Conservation (phyloP, 2,329 filamentous ascomycete species). For the Botrytis deweyae region DNA sequence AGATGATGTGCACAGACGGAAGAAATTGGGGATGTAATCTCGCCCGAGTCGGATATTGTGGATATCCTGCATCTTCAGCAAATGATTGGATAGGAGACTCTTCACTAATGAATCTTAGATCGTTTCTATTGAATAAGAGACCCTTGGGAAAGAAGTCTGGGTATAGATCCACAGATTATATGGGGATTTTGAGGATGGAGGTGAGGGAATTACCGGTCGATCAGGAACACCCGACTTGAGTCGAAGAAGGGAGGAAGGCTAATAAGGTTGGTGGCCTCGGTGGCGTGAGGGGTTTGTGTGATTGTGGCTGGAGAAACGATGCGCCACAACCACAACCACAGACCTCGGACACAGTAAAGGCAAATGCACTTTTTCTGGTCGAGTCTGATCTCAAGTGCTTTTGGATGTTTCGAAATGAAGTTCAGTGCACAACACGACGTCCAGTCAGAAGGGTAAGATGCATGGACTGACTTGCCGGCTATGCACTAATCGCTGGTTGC, state of each 20-base stretch:
- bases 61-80: background rate
- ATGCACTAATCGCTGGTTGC: background rate
- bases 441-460: background rate
- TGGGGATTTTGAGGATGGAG: background rate
- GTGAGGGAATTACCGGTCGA: background rate
- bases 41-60: background rate
- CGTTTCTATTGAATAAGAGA: background rate
- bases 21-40: background rate
- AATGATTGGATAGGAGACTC: background rate
- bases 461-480: background rate
- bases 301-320: background rate
- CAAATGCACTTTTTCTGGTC: background rate
- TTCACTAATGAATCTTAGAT: background rate
- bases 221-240: background rate
- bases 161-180: background rate
- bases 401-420: slow-evolving; percentile 8
- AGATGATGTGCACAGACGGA: slow-evolving; percentile 14
- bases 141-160: background rate
- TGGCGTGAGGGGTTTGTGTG: background rate
- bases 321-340: background rate
- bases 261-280: background rate
- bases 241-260: too few relatives aligned
- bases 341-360: too few relatives aligned
- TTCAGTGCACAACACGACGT: slow-evolving; percentile 5
- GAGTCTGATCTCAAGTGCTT: background rate